Base-by-base conservation (phyloP, 2,329 filamentous ascomycete species). In the Phaeophleospora eucalypticola region DNA sequence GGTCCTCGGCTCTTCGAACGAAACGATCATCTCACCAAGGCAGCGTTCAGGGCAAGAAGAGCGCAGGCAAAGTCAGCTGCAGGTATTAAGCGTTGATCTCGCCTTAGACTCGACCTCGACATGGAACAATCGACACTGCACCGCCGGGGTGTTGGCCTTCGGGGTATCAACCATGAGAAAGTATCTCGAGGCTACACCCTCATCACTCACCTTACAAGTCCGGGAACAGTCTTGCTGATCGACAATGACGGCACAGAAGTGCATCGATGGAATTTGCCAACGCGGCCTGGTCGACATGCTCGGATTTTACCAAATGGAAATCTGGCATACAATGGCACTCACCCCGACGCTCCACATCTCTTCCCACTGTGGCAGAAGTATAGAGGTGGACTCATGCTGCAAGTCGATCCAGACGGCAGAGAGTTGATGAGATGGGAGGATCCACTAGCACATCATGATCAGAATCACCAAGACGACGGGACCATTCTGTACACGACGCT, bases 301-400 rank as follows among this genome's bases (percentile, higher is more conserved):
- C 63, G 70, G n/a, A 64, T 75, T 37, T 63, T 74, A 1, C 61
- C 64, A 10, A 69, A 73, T 35, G 71, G 72, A 3, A 71, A 69
- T 44, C 62, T 75, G 1, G 71, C 71, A 15, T 68, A 69, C 55
- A 74, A 74, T 52, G 67, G 65, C 7, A 65, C 70, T 2, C 69
- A 68, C 40, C 68, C 70, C 3, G 58, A 68, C 44, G 62, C 63
- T 2, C 68, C 69, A 4, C 57, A 56, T 4, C 61, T 66, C 4
- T 75, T 73, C 46, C 69, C 69, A 1, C 65, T 74, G 41, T 74
- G 66, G 60, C 65, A 69, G 34, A 75, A 75, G 45, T 74, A 75
- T 47, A 58, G 71, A 9, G 71, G 71, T 7, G 72, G 71, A 0
- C 58, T 72, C 3, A 75, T 75, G 71, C 64, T 66, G 40, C 61